Evolutionary conservation across 495 filamentous ascomycete species (phyloP), one percentile per base, ranked within the genome.

Genomic region (Evernia prunastri): DNA sequence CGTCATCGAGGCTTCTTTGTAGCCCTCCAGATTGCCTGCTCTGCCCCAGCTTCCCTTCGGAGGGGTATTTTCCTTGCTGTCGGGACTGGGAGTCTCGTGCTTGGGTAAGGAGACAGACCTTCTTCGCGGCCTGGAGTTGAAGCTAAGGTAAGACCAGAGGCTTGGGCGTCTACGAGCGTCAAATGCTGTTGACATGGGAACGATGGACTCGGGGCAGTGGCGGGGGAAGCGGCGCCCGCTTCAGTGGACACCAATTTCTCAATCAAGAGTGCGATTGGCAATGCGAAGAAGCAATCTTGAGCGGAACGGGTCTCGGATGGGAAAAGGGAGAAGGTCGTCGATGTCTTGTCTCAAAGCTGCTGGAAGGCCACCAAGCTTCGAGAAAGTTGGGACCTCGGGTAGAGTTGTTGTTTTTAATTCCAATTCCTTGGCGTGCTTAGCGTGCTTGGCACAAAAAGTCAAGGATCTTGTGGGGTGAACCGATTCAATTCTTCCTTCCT

Each of bases 1-100:
- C 66, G 84, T 84, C 81, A 87, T 87, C 69, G 78, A 86, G 68
- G 79, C 77, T 68, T 76, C 70, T 71, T 81, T 80, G 49, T 70
- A 69, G 62, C 61, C 70, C 68, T 74, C 77, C 72, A 80, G 72
- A 65, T 72, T 72, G 65, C 70, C 71, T 67, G 72, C 71, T 27
- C 53, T 61, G 31, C 65, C 62, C 54, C 67, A 59, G 31, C 58
- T 58, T 47, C 64, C 40, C 56, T 59, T 61, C 35, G 36, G 60
- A 61, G 75, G 75, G 23, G 77, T 69, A 60, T 77, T 72, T 27
- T 68, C 72, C 66, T 81, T 84, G 67, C 80, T 75, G 75, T 78
- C 73, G 23, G 70, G 75, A 67, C 81, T 72, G 63, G 67, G 58
- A 13, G 63, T 67, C 66, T 70, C 71, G 51, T 63, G 72, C 51